Evolutionary conservation across 2,329 filamentous ascomycete species (phyloP), one percentile per base, ranked within the genome.

Genomic region (Fusarium hainanense): DNA sequence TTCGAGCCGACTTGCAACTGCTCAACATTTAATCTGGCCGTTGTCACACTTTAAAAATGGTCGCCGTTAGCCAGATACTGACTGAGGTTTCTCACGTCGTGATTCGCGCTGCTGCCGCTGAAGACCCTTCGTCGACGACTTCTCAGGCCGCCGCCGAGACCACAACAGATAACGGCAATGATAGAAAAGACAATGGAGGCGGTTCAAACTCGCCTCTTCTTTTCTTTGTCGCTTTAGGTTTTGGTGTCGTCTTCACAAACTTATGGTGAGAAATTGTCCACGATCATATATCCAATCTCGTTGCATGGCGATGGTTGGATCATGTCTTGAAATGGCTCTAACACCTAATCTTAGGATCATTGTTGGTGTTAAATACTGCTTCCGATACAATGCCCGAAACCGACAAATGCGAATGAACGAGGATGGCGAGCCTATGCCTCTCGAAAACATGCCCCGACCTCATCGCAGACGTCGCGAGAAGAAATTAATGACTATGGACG

Each of bases 341-440:
- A 74, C 62, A 66, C 63, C 30, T 73, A 79, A 73, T 79, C 70
- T 13, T 55, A 99, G 96, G 96, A 99, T 99, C 76, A 99, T 99
- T 75, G 96, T 99, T 66, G 96, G 96, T 73, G 96, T 99, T 66
- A 99, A 99, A 83, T 99, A 99, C 81, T 99, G 96, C 83, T 99
- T 99, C 82, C 89, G 96, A 74, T 98, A 99, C 81, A 98, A 98
- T 81, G 94, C 96, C 73, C 91, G 96, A 63, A 97, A 97, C 77
- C 91, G 96, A 54, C 90, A 91, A 66, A 83, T 93, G 76, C 90
- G 93, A 83, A 87, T 82, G 83, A 92, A 85, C 70, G 92, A 94
- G 74, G 92, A 94, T 72, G 92, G 92, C 78, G 94, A 98, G 68
- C 93, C 92, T 18, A 97, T 99, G 76, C 94, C 94, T 68, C 84